Percentiles rank a stretch among this genome's conserved stretches.
Evolutionary conservation across 768 basidiomycete genomes (phyloP).

Genomic region (Russula emetica): DNA sequence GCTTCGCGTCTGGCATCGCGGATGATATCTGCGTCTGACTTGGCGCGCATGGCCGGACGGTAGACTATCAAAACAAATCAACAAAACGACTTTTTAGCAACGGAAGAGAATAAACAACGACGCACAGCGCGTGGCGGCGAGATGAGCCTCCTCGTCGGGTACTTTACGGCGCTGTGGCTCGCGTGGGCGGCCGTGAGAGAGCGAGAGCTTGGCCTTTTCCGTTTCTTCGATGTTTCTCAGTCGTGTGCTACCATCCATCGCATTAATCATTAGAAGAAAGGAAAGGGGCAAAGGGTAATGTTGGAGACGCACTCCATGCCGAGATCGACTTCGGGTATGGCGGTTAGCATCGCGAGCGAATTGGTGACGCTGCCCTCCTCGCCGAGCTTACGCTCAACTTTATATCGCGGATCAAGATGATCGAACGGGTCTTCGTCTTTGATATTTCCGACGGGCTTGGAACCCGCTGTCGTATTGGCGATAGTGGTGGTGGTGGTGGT

Average conservation of each 20-base stretch:
- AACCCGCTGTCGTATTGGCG: background rate
- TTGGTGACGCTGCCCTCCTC: constrained; percentile 94
- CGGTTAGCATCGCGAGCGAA: constrained; percentile 92
- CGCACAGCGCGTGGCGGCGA: constrained; percentile 85
- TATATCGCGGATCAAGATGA: constrained; percentile 69
- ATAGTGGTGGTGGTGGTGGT: too few relatives aligned
- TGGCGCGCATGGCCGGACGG: constrained; percentile 73
- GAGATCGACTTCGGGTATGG: constrained; percentile 96
- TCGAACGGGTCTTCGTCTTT: constrained; percentile 69
- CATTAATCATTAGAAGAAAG: background rate
- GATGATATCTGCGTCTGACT: constrained; percentile 84
- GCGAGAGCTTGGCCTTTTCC: constrained; percentile 88
- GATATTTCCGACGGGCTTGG: constrained; percentile 42
- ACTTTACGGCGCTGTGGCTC: constrained; percentile 40
- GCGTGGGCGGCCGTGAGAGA: constrained; percentile 68
- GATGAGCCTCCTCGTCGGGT: constrained; percentile 69
- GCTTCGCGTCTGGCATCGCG: constrained; percentile 86
- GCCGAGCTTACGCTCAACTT: constrained; percentile 44
- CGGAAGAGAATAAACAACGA: background rate
- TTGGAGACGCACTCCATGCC: constrained; percentile 85
- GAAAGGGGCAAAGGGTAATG: background rate
- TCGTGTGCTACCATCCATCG: constrained; percentile 59
- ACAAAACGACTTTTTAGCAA: constrained; percentile 2
- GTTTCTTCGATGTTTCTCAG: constrained; percentile 96
- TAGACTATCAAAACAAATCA: constrained; percentile 55